These are phyloP conservation scores for Yarrowia keelungensis DNA, from an alignment of 805 yeast species.

Conservation along the genomic window DNA sequence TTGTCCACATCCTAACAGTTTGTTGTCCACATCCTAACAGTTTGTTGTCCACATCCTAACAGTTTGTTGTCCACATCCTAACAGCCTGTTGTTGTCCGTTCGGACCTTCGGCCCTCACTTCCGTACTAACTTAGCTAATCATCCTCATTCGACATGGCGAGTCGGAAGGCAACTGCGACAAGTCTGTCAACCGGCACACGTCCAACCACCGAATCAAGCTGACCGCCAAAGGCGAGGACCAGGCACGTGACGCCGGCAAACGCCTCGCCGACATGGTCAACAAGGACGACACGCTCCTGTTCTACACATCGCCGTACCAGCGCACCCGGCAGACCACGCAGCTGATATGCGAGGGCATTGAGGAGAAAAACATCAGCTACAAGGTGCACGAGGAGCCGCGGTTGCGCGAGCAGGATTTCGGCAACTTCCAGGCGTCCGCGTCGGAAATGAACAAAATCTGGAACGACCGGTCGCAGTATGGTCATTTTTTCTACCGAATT, in stretches of 20 bases:
- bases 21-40: background rate
- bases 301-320: conserved; percentile 85
- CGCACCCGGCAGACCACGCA: conserved; percentile 86
- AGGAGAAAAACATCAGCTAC: conserved; percentile 55
- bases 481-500: conserved; percentile 85
- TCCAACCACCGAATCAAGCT: conserved; percentile 83
- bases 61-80: no score
- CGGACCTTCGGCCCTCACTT: conserved; percentile 5
- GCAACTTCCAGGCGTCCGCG: conserved; percentile 78
- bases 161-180: conserved; percentile 87
- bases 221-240: conserved; percentile 69
- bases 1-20: background rate
- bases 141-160: conserved; percentile 90
- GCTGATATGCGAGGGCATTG: conserved; percentile 64
- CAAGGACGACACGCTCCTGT: conserved; percentile 65
- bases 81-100: background rate
- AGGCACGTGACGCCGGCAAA: conserved; percentile 52
- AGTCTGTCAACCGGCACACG: conserved; percentile 73
- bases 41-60: background rate
- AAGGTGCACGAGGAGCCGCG: conserved; percentile 84
- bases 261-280: conserved; percentile 50
- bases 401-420: conserved; percentile 93
- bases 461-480: conserved; percentile 85
- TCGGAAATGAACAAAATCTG: conserved; percentile 82
- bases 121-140: conserved; percentile 57